These are phyloP conservation scores for Escallonia rubra DNA, from an alignment of 129 eudicot species.

Conservation along the genomic window DNA sequence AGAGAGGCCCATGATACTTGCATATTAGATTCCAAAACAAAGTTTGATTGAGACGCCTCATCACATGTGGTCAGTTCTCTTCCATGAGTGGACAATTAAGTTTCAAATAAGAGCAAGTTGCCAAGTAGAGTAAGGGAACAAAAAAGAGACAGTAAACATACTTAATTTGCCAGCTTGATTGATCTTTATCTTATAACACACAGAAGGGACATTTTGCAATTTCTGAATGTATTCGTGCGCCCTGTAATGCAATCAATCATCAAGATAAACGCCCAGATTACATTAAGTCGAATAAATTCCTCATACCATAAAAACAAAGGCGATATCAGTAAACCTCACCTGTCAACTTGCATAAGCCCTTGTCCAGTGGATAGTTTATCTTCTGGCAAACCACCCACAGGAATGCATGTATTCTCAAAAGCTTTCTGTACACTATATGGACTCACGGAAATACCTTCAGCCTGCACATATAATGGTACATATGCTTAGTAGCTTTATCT, in stretches of 20 bases:
- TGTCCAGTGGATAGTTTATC: conserved; percentile 85
- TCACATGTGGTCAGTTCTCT: no score
- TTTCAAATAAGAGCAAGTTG: no score
- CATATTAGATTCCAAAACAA: no score
- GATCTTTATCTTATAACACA: conserved; percentile 69
- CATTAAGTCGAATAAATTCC: background rate
- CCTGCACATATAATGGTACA: conserved; percentile 35
- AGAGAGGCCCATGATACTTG: background rate
- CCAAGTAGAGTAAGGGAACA: no score
- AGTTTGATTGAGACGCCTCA: no score
- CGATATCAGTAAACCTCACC: conserved; percentile 38
- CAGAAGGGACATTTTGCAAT: conserved; percentile 51
- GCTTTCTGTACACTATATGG: conserved; percentile 88
- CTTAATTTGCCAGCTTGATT: conserved; percentile 71
- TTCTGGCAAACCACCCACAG: conserved; percentile 78
- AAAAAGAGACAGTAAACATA: conserved; percentile 24
- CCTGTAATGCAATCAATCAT: conserved; percentile 34
- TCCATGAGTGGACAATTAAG: no score
- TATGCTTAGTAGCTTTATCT: background rate
- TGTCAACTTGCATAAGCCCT: conserved; percentile 97
- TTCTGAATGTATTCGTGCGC: conserved; percentile 81
- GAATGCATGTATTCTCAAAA: conserved; percentile 82
- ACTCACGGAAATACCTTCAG: conserved; percentile 79
- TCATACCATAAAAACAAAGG: background rate
- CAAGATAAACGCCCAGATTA: conserved; percentile 1